Conservation (phyloP, 352 stramenopile species). For the Globisporangium nunn region DNA sequence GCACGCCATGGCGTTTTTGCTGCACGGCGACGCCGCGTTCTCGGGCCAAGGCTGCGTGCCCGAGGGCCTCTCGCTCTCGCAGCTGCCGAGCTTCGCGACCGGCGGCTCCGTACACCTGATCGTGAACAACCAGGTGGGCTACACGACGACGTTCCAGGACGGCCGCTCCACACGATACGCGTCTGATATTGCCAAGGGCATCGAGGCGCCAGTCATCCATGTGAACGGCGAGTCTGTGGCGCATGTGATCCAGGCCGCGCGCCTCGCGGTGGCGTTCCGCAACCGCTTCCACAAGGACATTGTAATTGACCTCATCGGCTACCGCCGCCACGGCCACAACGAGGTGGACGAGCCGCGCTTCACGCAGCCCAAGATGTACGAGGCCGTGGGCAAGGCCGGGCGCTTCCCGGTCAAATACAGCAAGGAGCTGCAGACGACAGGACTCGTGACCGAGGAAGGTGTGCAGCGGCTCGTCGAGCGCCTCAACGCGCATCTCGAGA, state of each 20-base stretch:
- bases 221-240: slow-evolving; percentile 82
- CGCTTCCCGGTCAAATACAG: slow-evolving; percentile 71
- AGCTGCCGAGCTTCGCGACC: slow-evolving; percentile 71
- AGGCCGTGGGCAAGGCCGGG: slow-evolving; percentile 48
- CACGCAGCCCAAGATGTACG: slow-evolving; percentile 87
- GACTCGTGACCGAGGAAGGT: slow-evolving; percentile 43
- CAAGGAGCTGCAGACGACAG: slow-evolving; percentile 45
- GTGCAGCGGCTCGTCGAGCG: slow-evolving; percentile 55
- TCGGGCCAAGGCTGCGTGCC: slow-evolving; percentile 80
- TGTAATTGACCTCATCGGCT: slow-evolving; percentile 80
- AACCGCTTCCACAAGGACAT: slow-evolving; percentile 84
- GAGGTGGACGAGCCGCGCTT: slow-evolving; percentile 87
- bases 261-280: slow-evolving; percentile 74
- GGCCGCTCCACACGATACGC: slow-evolving; percentile 76
- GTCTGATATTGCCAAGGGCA: slow-evolving; percentile 79
- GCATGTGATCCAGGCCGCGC: slow-evolving; percentile 69
- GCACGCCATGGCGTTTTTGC: slow-evolving; percentile 69
- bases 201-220: slow-evolving; percentile 80
- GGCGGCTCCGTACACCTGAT: slow-evolving; percentile 80
- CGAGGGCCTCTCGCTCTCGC: slow-evolving; percentile 65
- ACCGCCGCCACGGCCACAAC: slow-evolving; percentile 86
- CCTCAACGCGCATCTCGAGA: slow-evolving; percentile 59
- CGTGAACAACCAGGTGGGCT: slow-evolving; percentile 89
- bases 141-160: slow-evolving; percentile 82
- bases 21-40: slow-evolving; percentile 87